Conservation (phyloP, 2,329 filamentous ascomycete genomes). For the Cordyceps farinosa region DNA sequence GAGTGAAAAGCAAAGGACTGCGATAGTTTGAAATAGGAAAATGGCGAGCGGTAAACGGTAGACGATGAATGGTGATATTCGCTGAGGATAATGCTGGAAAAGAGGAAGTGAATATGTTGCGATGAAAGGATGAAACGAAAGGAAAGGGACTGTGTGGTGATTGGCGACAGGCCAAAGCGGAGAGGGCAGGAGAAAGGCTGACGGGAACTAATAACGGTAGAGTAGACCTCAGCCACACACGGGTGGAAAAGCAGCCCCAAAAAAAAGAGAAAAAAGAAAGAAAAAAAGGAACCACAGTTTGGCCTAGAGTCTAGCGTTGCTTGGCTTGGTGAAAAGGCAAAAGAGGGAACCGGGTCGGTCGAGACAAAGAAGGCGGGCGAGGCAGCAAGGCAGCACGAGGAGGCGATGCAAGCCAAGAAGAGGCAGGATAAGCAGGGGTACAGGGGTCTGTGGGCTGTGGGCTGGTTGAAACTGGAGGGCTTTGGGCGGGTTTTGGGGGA, state of each 20-base stretch:
- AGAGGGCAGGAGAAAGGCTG: neutral
- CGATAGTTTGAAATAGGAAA: neutral
- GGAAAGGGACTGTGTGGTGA: neutral
- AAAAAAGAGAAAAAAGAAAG: neutral
- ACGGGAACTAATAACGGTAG: neutral
- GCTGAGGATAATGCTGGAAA: constrained; percentile 5
- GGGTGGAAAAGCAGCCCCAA: neutral
- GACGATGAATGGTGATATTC: neutral
- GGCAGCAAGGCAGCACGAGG: neutral
- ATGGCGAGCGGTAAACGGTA: neutral
- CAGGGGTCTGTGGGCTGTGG: neutral
- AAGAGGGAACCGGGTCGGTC: neutral
- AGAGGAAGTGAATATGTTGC: neutral
- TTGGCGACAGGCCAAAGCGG: neutral
- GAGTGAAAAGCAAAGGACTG: neutral
- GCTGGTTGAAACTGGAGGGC: constrained; percentile 13
- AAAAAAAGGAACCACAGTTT: neutral
- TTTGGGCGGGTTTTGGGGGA: neutral
- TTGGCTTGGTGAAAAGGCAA: neutral
- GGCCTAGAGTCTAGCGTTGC: neutral
- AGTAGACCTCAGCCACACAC: too few relatives aligned
- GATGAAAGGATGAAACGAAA: constrained; percentile 12
- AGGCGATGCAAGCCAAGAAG: neutral
- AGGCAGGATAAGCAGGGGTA: neutral
- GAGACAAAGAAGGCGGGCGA: neutral